Conservation (phyloP, 2,329 filamentous ascomycete species). For the Aureobasidium sp. region DNA sequence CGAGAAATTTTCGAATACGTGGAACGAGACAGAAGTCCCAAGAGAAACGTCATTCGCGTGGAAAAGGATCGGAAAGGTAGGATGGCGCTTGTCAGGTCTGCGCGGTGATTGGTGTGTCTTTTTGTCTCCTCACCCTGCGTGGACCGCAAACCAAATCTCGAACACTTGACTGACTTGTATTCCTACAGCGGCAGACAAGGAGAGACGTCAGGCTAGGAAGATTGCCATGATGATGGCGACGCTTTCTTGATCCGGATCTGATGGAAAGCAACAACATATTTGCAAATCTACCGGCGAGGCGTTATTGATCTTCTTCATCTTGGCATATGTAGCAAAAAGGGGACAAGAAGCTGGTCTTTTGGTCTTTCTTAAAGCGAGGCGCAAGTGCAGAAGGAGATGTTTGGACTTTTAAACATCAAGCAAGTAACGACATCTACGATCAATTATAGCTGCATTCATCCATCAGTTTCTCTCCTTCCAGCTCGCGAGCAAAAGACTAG, state of each 20-base stretch:
- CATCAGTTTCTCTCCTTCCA: too few relatives aligned
- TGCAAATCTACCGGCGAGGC: not conserved
- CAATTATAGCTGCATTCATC: not conserved
- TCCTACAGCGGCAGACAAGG: constrained; percentile 25
- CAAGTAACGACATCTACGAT: not conserved
- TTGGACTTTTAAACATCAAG: not conserved
- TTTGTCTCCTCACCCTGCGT: constrained; percentile 4
- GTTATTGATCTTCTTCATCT: not conserved
- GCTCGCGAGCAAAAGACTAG: too few relatives aligned
- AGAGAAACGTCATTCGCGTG: constrained; percentile 56
- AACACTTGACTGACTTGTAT: not conserved
- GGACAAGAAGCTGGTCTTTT: not conserved
- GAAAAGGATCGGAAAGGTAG: constrained; percentile 94
- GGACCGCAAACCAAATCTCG: not conserved
- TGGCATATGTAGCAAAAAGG: not conserved
- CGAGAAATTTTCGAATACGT: constrained; percentile 51
- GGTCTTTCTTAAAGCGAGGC: not conserved
- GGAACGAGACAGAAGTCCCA: constrained; percentile 35
- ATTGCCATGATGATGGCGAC: constrained; percentile 38
- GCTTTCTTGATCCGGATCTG: constrained; percentile 26
- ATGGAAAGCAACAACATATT: not conserved
- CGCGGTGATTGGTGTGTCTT: constrained; percentile 43
- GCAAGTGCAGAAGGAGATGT: not conserved
- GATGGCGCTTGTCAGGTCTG: constrained; percentile 76
- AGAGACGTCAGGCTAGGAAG: constrained; percentile 32